Evolutionary conservation across 768 basidiomycete genomes (phyloP), one percentile per base, ranked within the genome.

Genomic region (Xanthoconium stramineum): DNA sequence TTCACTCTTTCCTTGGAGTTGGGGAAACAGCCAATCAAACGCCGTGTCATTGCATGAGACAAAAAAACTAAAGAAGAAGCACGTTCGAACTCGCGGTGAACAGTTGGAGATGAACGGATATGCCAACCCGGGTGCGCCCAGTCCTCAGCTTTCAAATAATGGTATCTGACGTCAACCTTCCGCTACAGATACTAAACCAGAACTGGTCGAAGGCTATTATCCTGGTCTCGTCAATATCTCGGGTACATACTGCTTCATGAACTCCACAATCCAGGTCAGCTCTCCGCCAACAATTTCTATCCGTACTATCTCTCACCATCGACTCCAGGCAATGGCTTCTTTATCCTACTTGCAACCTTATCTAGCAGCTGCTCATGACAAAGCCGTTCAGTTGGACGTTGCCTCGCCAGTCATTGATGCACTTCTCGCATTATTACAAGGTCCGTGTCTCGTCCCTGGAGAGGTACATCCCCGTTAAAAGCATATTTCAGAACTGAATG

Each of bases 231-330:
- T 97, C 67, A 98, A 98, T 65, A 88, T 95, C 37, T 95, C 94
- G 10, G 95, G 95, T 12, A 96, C 94, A 50, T 91, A 96, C 61
- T 98, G 96, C 68, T 98, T 97, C 77, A 91, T 98, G 86, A 96
- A 98, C 69, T 94, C 96, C 13, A 94, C 94, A 3, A 76, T 98
- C 11, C 96, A 98, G 82, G 91, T 83, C 64, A 68, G 69, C 66
- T 61, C 49, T 32, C 15, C 15, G 30, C 47, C 50, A 47, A 47
- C 12, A 0, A 19, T 49, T 0, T 30, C 37, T 30, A 29, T 43
- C 17, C 55, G 51, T 49, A 32, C 46, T 45, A 49, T 64, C 50
- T 57, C 61, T 70, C 38, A 64, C 52, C 33, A n/a, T 48, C 30
- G 7, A 20, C 35, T 35, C 20, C 61, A 95, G 93, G 92, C 95